phyloP scores from a whole-genome alignment of 371 early-diverging fungal species.

The Rhizopus sp. region DNA sequence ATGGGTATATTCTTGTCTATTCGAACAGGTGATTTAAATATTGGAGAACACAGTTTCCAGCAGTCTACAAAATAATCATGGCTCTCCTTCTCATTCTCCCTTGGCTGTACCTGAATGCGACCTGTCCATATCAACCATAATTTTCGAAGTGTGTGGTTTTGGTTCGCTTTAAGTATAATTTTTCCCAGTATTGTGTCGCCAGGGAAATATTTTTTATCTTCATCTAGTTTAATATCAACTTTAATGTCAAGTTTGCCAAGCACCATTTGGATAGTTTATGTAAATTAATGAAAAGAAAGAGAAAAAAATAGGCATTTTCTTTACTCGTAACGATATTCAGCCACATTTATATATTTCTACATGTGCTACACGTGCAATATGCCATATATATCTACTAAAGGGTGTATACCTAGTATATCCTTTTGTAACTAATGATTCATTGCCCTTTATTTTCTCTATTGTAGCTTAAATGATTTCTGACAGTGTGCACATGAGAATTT shows the following conservation, averaged over 20 bases:
- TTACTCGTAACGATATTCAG: not conserved
- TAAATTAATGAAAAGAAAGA: not conserved
- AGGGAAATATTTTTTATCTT: constrained; percentile 15
- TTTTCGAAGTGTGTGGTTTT: constrained; percentile 12
- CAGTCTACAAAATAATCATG: constrained; percentile 18
- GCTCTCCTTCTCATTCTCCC: constrained; percentile 11
- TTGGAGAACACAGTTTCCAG: constrained; percentile 19
- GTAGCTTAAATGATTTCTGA: too few relatives aligned
- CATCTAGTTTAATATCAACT: constrained; percentile 22
- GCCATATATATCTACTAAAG: too few relatives aligned
- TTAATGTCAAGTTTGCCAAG: constrained; percentile 12
- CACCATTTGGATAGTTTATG: not conserved
- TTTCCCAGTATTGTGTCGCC: constrained; percentile 22
- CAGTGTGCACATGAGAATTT: too few relatives aligned
- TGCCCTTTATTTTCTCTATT: too few relatives aligned
- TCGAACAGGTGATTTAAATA: constrained; percentile 6
- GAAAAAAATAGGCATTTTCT: not conserved
- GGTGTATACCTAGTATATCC: too few relatives aligned
- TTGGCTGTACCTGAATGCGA: constrained; percentile 24
- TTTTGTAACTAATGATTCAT: too few relatives aligned
- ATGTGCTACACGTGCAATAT: too few relatives aligned
- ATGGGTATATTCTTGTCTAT: constrained; percentile 3
- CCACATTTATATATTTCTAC: not conserved
- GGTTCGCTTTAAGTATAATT: constrained; percentile 22
- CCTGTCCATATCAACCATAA: constrained; percentile 28